These are phyloP conservation scores for Fomitopsis betulina DNA, from an alignment of 1,284 basidiomycete genomes.

Conservation along the genomic window DNA sequence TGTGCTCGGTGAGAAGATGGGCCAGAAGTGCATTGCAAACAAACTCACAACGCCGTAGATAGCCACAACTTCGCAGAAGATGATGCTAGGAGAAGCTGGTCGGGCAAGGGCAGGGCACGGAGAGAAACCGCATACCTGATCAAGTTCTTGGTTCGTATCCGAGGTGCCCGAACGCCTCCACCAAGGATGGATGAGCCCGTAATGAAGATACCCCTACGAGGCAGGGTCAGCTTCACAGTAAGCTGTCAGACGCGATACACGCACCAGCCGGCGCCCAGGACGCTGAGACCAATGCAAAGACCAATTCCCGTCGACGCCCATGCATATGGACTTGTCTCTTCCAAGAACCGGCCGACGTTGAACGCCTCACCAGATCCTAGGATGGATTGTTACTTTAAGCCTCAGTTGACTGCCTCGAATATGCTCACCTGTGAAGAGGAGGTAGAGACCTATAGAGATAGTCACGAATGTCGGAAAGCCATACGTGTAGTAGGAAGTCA, in stretches of 20 bases:
- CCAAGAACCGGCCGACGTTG: slow-evolving; percentile 89
- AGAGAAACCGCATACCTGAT: slow-evolving; percentile 63
- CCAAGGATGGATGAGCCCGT: slow-evolving; percentile 95
- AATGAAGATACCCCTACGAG: slow-evolving; percentile 90
- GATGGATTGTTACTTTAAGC: not conserved
- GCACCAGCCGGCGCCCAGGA: slow-evolving; percentile 93
- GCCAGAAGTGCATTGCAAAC: not conserved
- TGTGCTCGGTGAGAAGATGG: slow-evolving; percentile 23
- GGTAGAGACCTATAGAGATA: slow-evolving; percentile 71
- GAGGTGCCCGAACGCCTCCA: slow-evolving; percentile 90
- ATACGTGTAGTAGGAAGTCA: slow-evolving; percentile 53
- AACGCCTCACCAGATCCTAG: slow-evolving; percentile 87
- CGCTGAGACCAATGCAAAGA: slow-evolving; percentile 90
- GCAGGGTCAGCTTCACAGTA: not conserved
- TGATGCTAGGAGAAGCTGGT: slow-evolving; percentile 60
- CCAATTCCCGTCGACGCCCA: slow-evolving; percentile 93
- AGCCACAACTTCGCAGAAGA: slow-evolving; percentile 98
- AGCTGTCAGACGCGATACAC: slow-evolving; percentile 25
- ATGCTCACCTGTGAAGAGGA: slow-evolving; percentile 78
- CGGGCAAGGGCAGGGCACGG: not conserved
- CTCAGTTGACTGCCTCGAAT: not conserved
- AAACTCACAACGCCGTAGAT: slow-evolving; percentile 88
- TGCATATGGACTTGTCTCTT: slow-evolving; percentile 89
- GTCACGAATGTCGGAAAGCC: slow-evolving; percentile 65
- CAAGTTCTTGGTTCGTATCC: slow-evolving; percentile 96